A percentile compares a stretch with the other conserved stretches of the same genome.
These are phyloP conservation scores for Cytospora mali DNA, from an alignment of 2,329 filamentous ascomycete genomes.

Conservation along the genomic window DNA sequence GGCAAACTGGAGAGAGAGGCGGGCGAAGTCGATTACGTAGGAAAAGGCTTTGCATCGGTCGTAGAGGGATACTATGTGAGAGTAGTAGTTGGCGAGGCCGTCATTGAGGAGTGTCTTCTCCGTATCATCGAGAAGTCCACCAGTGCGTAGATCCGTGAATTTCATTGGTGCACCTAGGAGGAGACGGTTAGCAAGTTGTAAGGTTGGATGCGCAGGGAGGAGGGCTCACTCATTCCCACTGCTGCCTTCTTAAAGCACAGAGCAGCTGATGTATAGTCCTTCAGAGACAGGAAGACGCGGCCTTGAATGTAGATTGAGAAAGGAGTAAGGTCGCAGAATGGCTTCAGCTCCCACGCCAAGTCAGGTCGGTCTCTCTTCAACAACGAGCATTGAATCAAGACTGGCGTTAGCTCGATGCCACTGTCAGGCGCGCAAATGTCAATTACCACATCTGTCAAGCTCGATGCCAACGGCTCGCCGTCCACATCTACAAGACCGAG, in stretches of 20 bases:
- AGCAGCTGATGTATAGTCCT: slow-evolving; percentile 73
- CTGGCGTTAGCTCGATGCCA: slow-evolving; percentile 64
- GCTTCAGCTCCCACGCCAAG: slow-evolving; percentile 58
- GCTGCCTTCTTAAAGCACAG: slow-evolving; percentile 81
- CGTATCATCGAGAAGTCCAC: slow-evolving; percentile 72
- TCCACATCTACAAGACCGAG: slow-evolving; percentile 63
- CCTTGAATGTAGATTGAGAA: slow-evolving; percentile 84
- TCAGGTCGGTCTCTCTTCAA: slow-evolving; percentile 62
- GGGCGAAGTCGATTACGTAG: slow-evolving; percentile 82
- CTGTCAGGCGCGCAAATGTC: slow-evolving; percentile 67
- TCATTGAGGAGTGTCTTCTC: slow-evolving; percentile 71
- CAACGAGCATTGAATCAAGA: slow-evolving; percentile 64
- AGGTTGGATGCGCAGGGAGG: neutral
- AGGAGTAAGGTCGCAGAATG: slow-evolving; percentile 58
- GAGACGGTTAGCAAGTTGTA: slow-evolving; percentile 34
- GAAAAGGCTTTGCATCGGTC: slow-evolving; percentile 77
- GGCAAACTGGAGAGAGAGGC: slow-evolving; percentile 70
- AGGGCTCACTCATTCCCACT: slow-evolving; percentile 74
- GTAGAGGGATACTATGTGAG: slow-evolving; percentile 81
- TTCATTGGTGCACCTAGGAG: slow-evolving; percentile 48
- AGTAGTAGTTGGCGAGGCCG: slow-evolving; percentile 82
- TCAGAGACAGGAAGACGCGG: slow-evolving; percentile 72
- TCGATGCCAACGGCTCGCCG: slow-evolving; percentile 56
- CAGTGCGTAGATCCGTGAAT: slow-evolving; percentile 57
- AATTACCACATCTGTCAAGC: slow-evolving; percentile 67